phyloP scores from a whole-genome alignment of 768 basidiomycete species.

The Termitomyces sp. region DNA sequence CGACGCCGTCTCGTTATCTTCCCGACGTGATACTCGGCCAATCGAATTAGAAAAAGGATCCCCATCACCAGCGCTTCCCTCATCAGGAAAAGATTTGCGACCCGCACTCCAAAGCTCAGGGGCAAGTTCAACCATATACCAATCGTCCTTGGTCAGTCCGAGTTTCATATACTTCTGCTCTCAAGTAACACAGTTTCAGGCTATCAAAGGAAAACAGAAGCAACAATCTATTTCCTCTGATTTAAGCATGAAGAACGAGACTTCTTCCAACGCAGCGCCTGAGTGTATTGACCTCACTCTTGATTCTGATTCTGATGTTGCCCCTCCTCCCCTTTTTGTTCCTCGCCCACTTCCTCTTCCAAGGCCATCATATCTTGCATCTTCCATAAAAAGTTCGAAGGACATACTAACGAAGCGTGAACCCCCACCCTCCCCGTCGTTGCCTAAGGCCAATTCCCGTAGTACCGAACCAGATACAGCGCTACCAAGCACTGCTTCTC shows the following conservation, averaged over 20 bases:
- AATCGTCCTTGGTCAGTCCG: background rate
- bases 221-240: background rate
- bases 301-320: constrained; percentile 7
- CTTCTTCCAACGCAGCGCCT: background rate
- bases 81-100: background rate
- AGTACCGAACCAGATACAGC: background rate
- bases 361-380: background rate
- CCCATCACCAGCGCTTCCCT: background rate
- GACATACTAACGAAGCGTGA: background rate
- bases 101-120: background rate
- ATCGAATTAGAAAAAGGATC: background rate
- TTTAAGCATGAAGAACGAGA: background rate
- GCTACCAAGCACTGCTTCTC: background rate
- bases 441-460: background rate
- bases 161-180: background rate
- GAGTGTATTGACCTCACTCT: constrained; percentile 11
- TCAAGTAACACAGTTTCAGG: background rate
- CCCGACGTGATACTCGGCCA: background rate
- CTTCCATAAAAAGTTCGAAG: background rate
- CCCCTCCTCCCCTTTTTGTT: background rate
- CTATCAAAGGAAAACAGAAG: background rate
- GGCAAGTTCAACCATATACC: background rate
- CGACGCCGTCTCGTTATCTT: background rate
- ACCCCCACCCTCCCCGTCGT: background rate
- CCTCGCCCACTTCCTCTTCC: constrained; percentile 3